A percentile compares a stretch with the other conserved stretches of the same genome.
Conservation (phyloP, 495 filamentous ascomycete species). For the Neurospora hispaniola region DNA sequence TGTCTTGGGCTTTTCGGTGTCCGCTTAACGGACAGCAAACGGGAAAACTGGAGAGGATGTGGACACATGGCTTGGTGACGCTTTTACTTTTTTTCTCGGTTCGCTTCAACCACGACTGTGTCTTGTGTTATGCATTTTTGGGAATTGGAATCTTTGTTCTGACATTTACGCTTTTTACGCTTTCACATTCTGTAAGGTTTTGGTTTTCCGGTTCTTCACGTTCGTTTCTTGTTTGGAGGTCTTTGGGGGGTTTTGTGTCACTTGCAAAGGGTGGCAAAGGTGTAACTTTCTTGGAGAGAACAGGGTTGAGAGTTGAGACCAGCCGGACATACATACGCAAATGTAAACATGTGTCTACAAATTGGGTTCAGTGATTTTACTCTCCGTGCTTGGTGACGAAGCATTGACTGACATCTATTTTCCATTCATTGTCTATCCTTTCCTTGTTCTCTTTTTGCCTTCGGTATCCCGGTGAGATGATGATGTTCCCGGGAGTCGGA, state of each 20-base stretch:
- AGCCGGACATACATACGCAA: neutral
- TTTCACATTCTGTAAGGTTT: neutral
- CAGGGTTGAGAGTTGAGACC: neutral
- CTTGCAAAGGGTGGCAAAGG: neutral
- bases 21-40: neutral
- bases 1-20: neutral
- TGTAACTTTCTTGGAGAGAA: neutral
- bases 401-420: too few relatives aligned
- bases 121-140: neutral
- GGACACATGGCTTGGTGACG: neutral
- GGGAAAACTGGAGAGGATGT: neutral
- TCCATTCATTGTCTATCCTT: too few relatives aligned
- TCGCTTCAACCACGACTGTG: neutral
- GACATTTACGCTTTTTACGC: neutral
- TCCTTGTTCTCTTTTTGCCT: too few relatives aligned
- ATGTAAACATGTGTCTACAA: neutral
- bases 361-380: neutral
- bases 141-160: neutral
- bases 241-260: neutral
- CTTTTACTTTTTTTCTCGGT: neutral
- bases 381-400: neutral
- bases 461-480: too few relatives aligned
- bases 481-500: too few relatives aligned
- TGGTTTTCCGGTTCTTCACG: neutral
- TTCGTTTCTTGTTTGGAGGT: neutral